Percentiles rank a stretch among this genome's conserved stretches.
These are phyloP conservation scores for Aspergillus sp. DNA, from an alignment of 2,329 filamentous ascomycete species.

Conservation along the genomic window DNA sequence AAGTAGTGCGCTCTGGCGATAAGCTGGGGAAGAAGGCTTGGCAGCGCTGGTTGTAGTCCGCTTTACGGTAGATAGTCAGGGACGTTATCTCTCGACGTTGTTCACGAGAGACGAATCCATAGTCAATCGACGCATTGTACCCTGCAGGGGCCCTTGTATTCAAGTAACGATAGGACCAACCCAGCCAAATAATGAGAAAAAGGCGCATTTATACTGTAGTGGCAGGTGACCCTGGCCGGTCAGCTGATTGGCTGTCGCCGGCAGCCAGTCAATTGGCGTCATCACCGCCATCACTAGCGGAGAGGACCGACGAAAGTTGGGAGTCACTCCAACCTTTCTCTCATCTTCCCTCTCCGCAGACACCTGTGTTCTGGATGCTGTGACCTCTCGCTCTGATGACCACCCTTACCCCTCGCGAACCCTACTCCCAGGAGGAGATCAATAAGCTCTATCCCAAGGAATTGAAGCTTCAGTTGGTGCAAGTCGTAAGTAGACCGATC, in stretches of 20 bases:
- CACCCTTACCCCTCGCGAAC: conserved; percentile 70
- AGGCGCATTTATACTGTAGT: not conserved
- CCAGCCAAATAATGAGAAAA: not conserved
- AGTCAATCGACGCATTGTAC: not conserved
- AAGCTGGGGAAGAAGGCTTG: conserved; percentile 23
- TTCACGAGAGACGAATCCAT: not conserved
- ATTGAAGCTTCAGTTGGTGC: conserved; percentile 85
- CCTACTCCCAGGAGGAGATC: conserved; percentile 83
- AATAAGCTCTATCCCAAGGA: conserved; percentile 76
- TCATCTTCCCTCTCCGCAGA: not conserved
- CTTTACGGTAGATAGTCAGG: conserved; percentile 4
- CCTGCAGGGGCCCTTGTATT: not conserved
- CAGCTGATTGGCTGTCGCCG: conserved; percentile 19
- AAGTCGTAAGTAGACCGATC: conserved; percentile 62
- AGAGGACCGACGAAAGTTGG: not conserved
- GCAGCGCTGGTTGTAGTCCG: conserved; percentile 7
- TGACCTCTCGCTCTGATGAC: conserved; percentile 65
- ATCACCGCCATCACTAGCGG: conserved; percentile 17
- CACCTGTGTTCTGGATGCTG: not conserved
- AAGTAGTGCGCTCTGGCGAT: conserved; percentile 19
- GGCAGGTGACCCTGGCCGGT: conserved; percentile 6
- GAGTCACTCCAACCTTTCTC: not conserved
- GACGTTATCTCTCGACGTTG: not conserved
- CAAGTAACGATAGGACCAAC: not conserved
- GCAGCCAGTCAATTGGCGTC: conserved; percentile 23